phyloP scores from a whole-genome alignment of 2,329 filamentous ascomycete species.

The Claviceps purpurea region DNA sequence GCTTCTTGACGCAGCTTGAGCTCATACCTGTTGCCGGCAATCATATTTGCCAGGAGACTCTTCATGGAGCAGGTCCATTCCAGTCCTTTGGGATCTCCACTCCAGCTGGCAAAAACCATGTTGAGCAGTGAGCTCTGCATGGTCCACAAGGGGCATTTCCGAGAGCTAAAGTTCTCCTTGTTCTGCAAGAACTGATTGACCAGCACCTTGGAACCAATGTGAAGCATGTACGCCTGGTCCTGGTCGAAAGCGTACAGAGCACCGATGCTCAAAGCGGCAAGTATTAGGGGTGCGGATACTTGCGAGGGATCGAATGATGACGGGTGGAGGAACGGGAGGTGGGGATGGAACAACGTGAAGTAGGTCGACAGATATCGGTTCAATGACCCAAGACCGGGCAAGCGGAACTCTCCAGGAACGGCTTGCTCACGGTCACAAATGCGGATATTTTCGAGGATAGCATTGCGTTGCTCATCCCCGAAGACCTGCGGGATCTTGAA shows the following conservation, averaged over 20 bases:
- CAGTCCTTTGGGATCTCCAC: constrained; percentile 88
- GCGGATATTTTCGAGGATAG: constrained; percentile 77
- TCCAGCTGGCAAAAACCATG: constrained; percentile 99
- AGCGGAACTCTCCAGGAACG: constrained; percentile 77
- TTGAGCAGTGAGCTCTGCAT: constrained; percentile 96
- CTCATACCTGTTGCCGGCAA: constrained; percentile 92
- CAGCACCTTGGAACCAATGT: constrained; percentile 93
- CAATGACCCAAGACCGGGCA: constrained; percentile 66
- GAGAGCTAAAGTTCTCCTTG: constrained; percentile 96
- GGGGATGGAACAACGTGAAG: constrained; percentile 94
- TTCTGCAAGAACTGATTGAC: constrained; percentile 96
- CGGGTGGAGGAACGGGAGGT: constrained; percentile 89
- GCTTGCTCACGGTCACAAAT: constrained; percentile 67
- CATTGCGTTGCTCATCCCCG: constrained; percentile 72
- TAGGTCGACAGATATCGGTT: constrained; percentile 93
- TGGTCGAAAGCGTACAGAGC: constrained; percentile 95
- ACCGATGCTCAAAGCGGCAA: constrained; percentile 88
- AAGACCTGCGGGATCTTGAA: constrained; percentile 67
- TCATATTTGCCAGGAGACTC: constrained; percentile 95
- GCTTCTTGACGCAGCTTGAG: constrained; percentile 85
- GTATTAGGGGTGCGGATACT: constrained; percentile 67
- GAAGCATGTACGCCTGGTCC: constrained; percentile 90
- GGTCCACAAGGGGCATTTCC: constrained; percentile 93
- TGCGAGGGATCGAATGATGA: constrained; percentile 74
- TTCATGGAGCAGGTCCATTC: constrained; percentile 99